Evolutionary conservation across 495 filamentous ascomycete genomes (phyloP), one percentile per base, ranked within the genome.

Genomic region (Tuber aestivum): DNA sequence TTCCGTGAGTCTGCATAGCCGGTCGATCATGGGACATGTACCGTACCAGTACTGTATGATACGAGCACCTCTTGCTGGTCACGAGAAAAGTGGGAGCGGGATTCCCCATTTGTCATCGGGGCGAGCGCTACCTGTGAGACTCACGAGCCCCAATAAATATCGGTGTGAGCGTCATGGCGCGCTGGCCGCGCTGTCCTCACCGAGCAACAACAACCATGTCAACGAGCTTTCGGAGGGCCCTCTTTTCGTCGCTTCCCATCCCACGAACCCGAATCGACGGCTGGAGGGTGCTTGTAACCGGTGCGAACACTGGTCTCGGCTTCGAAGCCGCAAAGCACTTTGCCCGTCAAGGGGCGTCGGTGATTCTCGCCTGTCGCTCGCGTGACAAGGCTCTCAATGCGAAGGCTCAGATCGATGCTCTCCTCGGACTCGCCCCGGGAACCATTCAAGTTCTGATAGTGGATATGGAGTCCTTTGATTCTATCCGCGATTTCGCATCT

Each of bases 391-490:
- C 86, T 20, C 81, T 86, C 73, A 79, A 76, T 12, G 87, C 87
- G 8, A 84, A 83, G 70, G 72, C 72, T 48, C 45, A 81, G 42
- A 87, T 89, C n/a, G 76, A 85, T 76, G 38, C 72, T 72, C 78
- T 84, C 10, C 84, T 86, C 8, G 74, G 82, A 35, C 78, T 81
- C 32, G 41, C 75, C 6, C 7, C 70, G 35, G 74, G 76, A 50
- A 83, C 85, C n/a, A 82, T 84, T 41, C 85, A 90, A 70, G 87
- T 90, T 20, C 89, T 88, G 87, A 81, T 85, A 40, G 79, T 92
- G 0, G 90, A 91, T 72, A 85, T 91, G 71, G 82, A 83, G n/a
- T 84, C 85, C 1, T 88, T 87, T 68, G 84, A 83, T n/a, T 85
- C 83, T 21, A 81, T 86, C 16, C 72, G 75, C 27, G 81, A 79